Percentiles rank a stretch among this genome's conserved stretches.
phyloP scores from a whole-genome alignment of 208 protist species.

The Vickermania ingenoplastis region DNA sequence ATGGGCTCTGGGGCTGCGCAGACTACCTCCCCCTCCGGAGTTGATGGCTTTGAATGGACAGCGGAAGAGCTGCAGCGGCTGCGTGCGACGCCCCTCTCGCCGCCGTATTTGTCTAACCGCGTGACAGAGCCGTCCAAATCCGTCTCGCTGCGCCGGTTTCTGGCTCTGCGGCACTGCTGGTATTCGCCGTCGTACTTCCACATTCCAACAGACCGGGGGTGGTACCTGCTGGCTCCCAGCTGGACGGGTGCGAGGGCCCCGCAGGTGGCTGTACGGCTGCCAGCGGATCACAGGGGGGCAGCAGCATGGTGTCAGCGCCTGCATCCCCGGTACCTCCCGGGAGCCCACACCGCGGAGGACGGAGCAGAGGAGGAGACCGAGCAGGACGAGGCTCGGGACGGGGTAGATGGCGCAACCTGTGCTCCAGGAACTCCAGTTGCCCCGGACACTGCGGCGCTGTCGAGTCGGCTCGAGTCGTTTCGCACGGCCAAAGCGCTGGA shows the following conservation, averaged over 20 bases:
- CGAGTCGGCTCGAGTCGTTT: too few species aligned
- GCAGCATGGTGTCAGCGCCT: not conserved
- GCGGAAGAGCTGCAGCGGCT: not conserved
- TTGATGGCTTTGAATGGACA: not conserved
- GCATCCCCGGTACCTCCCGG: not conserved
- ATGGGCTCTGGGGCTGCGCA: not conserved
- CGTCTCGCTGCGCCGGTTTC: constrained; percentile 62
- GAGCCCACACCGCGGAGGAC: too few species aligned
- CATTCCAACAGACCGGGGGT: constrained; percentile 38
- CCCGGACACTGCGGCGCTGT: too few species aligned
- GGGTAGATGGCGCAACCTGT: too few species aligned
- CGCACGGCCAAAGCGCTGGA: not conserved
- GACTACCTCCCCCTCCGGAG: not conserved
- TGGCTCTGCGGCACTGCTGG: constrained; percentile 62
- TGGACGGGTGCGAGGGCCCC: constrained; percentile 25
- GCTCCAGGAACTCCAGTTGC: too few species aligned
- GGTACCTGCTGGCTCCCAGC: constrained; percentile 58
- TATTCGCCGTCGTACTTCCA: constrained; percentile 29
- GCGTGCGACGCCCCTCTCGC: constrained; percentile 5
- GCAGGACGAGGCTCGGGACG: too few species aligned
- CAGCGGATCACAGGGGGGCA: not conserved
- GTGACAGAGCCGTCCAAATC: constrained; percentile 21
- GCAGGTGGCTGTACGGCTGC: constrained; percentile 14
- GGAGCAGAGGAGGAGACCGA: too few species aligned
- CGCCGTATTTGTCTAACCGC: constrained; percentile 54